Base-by-base conservation (phyloP, 116 monocot species). In the Trichopus zeylanicus region DNA sequence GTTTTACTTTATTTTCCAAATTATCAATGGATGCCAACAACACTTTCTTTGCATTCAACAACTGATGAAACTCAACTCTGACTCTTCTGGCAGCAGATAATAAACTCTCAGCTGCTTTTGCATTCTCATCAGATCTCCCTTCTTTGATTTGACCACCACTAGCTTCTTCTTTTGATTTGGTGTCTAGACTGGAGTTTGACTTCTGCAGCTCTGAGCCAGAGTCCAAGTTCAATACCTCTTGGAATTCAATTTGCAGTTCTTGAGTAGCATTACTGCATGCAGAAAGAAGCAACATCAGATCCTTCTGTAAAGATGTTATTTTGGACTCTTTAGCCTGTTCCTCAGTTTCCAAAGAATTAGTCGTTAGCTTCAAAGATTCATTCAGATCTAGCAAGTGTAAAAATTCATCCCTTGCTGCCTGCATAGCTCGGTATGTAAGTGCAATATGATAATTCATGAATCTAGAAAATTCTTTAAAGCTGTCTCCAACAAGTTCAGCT, bases 381-480 rank as follows among this genome's bases (percentile, higher is more conserved):
- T 59, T 64, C 10, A 71, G 32, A 27, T 84, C 76, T 60, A 87
- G 48, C 32, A 77, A 51, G 55, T 67, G 54, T 67, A 74, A 51
- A 33, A 86, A 61, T 23, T 86, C 67, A 70, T 72, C 63, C 6
- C 62, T 78, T 34, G 65, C 55, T 53, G 54, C 48, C 55, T 84
- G 72, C 46, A 95, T 48, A 51, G 67, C 80, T 68, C 77, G 74
- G 7, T 46, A 69, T 59, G 78, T 33, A 59, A 72, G 48, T 32
- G 58, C 62, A 54, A 84, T 65, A 47, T 81, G 64, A 55, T 84
- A 78, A 46, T 79, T 75, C 56, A 83, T 46, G 60, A 74, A 77
- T 24, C 26, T 64, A 27, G 86, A 90, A 22, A 90, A 70, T 24
- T 48, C 64, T 56, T 35, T 37, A 38, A 86, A 74, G 29, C 63